phyloP scores from a whole-genome alignment of 305 asterid genomes.

The Ilex paraguariensis region DNA sequence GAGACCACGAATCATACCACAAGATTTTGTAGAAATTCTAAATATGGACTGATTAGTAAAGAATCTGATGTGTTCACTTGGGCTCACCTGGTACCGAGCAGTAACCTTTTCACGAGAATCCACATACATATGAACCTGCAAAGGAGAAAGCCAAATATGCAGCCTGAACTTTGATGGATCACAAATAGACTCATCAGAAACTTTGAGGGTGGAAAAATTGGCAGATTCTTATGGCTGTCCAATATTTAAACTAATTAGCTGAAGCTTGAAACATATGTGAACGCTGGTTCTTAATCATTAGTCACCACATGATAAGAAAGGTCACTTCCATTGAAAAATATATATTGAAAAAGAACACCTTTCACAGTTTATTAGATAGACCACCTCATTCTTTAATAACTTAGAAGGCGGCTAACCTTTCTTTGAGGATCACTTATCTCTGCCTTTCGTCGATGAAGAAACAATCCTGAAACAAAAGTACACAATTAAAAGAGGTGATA shows the following conservation, averaged over 20 bases:
- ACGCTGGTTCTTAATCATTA: no score
- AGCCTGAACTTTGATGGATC: background rate
- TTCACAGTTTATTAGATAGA: background rate
- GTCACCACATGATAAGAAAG: background rate
- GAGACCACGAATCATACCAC: background rate
- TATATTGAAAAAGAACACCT: background rate
- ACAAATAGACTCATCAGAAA: background rate
- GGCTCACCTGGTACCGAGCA: constrained; percentile 89
- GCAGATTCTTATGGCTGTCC: no score
- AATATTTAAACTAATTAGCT: background rate
- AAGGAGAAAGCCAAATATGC: constrained; percentile 2
- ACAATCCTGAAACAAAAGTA: constrained; percentile 53
- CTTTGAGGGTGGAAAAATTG: background rate
- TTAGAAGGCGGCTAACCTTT: constrained; percentile 45
- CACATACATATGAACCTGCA: constrained; percentile 77
- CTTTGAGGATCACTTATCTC: constrained; percentile 68
- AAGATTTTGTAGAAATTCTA: background rate
- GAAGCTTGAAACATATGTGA: background rate
- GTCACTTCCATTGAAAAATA: background rate
- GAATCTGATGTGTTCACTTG: background rate
- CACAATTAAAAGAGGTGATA: background rate
- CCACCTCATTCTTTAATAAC: background rate
- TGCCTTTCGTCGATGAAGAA: constrained; percentile 96
- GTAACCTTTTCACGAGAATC: constrained; percentile 95
- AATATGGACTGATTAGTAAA: background rate